These are phyloP conservation scores for Mollisia scopiformis DNA, from an alignment of 2,329 filamentous ascomycete species.

Conservation along the genomic window DNA sequence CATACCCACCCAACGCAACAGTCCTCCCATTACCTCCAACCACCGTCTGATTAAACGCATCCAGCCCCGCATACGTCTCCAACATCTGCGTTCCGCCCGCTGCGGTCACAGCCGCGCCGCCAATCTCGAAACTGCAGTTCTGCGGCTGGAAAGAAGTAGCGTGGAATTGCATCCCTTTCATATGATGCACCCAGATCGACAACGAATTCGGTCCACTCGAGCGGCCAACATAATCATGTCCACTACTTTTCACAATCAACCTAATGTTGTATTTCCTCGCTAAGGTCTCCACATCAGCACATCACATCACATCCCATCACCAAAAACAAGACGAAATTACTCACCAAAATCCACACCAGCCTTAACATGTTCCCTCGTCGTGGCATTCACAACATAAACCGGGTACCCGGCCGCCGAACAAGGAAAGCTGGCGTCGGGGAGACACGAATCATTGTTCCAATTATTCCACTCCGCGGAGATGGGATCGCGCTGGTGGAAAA, in stretches of 20 bases:
- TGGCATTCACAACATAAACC: conserved; percentile 39
- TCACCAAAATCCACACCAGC: conserved; percentile 18
- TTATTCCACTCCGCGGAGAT: conserved; percentile 21
- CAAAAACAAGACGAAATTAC: background rate
- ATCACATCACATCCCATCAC: background rate
- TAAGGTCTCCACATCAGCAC: conserved; percentile 10
- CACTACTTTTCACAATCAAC: conserved; percentile 10
- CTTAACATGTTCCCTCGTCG: conserved; percentile 31
- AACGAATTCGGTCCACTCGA: conserved; percentile 12
- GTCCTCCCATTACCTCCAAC: conserved; percentile 5
- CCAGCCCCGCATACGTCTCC: background rate
- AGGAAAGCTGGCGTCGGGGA: conserved; percentile 31
- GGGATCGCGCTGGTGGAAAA: background rate
- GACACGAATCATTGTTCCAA: conserved; percentile 39
- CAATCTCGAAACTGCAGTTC: conserved; percentile 4
- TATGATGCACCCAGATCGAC: conserved; percentile 21
- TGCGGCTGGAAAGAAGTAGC: background rate
- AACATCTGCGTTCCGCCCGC: conserved; percentile 10
- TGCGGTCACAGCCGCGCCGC: conserved; percentile 6
- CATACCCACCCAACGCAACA: conserved; percentile 14
- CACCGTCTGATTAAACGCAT: background rate
- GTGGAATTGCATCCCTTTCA: conserved; percentile 5
- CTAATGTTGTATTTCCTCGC: conserved; percentile 16
- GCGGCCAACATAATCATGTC: conserved; percentile 14
- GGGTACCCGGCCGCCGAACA: conserved; percentile 33